Percentiles rank a stretch among this genome's conserved stretches.
phyloP scores from a whole-genome alignment of 1,139 yeast species.

The Blastobotrys ciferrii region DNA sequence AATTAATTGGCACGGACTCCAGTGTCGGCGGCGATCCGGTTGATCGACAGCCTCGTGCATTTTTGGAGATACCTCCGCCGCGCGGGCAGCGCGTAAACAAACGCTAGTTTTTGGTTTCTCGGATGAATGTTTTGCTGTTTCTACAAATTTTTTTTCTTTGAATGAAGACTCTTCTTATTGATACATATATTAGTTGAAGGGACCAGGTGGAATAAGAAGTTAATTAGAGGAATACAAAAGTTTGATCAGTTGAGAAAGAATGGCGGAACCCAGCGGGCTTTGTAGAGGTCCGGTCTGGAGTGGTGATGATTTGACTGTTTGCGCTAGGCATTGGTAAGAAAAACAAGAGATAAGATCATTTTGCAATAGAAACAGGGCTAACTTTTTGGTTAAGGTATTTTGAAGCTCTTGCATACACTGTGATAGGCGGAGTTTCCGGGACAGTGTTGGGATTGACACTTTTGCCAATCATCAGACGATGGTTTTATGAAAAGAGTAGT shows the following conservation, averaged over 20 bases:
- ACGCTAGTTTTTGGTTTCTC: not conserved
- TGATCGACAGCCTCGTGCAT: not conserved
- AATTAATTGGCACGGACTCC: not conserved
- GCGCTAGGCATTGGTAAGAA: constrained; percentile 32
- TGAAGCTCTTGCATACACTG: constrained; percentile 26
- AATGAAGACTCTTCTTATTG: too few relatives aligned
- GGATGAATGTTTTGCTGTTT: not conserved
- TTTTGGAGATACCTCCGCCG: not conserved
- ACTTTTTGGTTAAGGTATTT: constrained; percentile 25
- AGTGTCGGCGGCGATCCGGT: not conserved
- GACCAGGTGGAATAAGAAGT: not conserved
- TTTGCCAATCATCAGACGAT: constrained; percentile 17
- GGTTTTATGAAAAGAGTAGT: constrained; percentile 5
- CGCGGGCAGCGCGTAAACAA: not conserved
- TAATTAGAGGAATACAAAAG: not conserved
- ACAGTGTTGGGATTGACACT: constrained; percentile 20
- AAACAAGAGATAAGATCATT: too few relatives aligned
- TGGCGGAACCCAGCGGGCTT: constrained; percentile 1
- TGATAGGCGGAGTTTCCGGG: constrained; percentile 22
- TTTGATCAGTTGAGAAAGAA: not conserved
- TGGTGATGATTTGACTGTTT: constrained; percentile 31
- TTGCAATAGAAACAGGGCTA: not conserved
- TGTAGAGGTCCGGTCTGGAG: constrained; percentile 31
- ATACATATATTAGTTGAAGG: too few relatives aligned
- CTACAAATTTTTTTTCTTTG: not conserved